These are phyloP conservation scores for Starmerella lactis-condensi DNA, from an alignment of 805 yeast genomes.

Conservation along the genomic window DNA sequence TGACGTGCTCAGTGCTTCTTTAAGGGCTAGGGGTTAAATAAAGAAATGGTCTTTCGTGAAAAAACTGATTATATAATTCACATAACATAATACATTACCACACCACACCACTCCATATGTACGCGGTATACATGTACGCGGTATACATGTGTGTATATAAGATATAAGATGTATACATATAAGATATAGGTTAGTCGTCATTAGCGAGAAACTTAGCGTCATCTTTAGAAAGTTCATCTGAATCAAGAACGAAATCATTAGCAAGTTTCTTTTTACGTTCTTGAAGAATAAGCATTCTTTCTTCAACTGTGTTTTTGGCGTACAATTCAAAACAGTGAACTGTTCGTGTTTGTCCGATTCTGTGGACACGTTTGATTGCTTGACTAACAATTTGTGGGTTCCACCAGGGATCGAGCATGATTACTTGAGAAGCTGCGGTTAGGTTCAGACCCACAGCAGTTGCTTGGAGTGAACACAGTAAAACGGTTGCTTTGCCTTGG, in stretches of 20 bases:
- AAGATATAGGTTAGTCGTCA: too few relatives aligned
- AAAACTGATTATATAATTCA: too few relatives aligned
- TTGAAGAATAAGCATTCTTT: conserved; percentile 23
- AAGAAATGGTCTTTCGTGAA: too few relatives aligned
- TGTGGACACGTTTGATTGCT: conserved; percentile 34
- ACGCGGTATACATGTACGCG: too few relatives aligned
- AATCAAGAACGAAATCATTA: conserved; percentile 14
- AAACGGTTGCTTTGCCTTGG: conserved; percentile 15
- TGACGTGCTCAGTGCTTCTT: too few relatives aligned
- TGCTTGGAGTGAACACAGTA: conserved; percentile 29
- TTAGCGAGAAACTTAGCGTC: conserved; percentile 17
- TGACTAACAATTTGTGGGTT: conserved; percentile 34
- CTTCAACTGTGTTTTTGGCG: conserved; percentile 27
- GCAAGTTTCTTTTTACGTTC: conserved; percentile 24
- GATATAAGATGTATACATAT: too few relatives aligned
- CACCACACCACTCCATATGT: too few relatives aligned
- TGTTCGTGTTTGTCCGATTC: conserved; percentile 29
- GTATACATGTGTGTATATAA: too few relatives aligned
- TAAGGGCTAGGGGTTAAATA: too few relatives aligned
- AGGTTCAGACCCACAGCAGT: conserved; percentile 32
- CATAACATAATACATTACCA: too few relatives aligned
- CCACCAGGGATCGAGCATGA: conserved; percentile 33
- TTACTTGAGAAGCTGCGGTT: conserved; percentile 27
- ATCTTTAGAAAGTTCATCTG: conserved; percentile 14
- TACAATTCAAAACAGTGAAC: conserved; percentile 31